phyloP scores from a whole-genome alignment of 257 asterid genomes.

The Capsicum rhomboideum region DNA sequence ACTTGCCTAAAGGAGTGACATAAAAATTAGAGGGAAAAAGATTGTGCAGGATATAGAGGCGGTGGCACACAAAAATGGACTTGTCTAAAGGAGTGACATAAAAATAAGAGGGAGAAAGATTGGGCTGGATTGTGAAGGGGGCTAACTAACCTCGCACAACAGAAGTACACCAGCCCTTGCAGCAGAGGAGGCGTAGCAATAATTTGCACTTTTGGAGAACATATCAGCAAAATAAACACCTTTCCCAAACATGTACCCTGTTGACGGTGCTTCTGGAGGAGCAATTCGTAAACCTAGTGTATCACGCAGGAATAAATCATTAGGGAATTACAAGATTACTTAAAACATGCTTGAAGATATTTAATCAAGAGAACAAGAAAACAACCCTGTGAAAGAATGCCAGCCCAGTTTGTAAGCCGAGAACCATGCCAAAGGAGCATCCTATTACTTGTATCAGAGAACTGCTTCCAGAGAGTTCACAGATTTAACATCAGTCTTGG shows the following conservation, averaged over 20 bases:
- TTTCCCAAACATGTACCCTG: constrained; percentile 97
- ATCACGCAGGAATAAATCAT: background rate
- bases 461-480: constrained; percentile 35
- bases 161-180: constrained; percentile 67
- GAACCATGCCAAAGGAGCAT: constrained; percentile 99
- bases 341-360: background rate
- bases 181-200: constrained; percentile 43
- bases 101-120: background rate
- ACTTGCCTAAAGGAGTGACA: background rate
- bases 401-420: constrained; percentile 91
- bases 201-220: constrained; percentile 97
- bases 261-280: constrained; percentile 95
- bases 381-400: constrained; percentile 87
- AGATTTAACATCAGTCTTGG: background rate
- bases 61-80: background rate
- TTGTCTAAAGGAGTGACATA: background rate
- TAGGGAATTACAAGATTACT: background rate
- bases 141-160: constrained; percentile 59
- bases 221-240: constrained; percentile 98
- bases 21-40: background rate
- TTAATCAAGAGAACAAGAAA: background rate
- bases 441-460: constrained; percentile 49
- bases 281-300: constrained; percentile 82
- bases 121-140: background rate
- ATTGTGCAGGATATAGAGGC: background rate